Conservation (phyloP, 2,329 filamentous ascomycete genomes). For the Aspergillus sp. region DNA sequence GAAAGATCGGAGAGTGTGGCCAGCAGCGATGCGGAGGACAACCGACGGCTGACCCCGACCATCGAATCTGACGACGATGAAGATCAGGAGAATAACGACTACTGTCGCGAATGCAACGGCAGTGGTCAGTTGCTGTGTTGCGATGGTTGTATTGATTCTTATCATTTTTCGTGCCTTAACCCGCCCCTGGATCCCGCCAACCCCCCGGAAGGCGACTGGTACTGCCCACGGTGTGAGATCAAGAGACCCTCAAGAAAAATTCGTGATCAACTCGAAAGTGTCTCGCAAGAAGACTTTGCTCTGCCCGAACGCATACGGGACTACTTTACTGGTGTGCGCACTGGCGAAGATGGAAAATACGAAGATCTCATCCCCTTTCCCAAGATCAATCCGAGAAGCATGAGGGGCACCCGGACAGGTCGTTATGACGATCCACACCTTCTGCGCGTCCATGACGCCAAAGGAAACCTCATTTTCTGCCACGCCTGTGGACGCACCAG, state of each 20-base stretch:
- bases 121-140: slow-evolving; percentile 87
- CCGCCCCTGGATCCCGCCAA: slow-evolving; percentile 66
- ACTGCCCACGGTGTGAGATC: slow-evolving; percentile 63
- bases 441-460: slow-evolving; percentile 62
- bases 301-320: slow-evolving; percentile 70
- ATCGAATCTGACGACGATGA: slow-evolving; percentile 11
- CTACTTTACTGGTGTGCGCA: slow-evolving; percentile 75
- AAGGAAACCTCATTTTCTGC: slow-evolving; percentile 75
- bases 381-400: slow-evolving; percentile 19
- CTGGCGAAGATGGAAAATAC: slow-evolving; percentile 75
- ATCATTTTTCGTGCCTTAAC: slow-evolving; percentile 85
- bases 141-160: slow-evolving; percentile 85
- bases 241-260: slow-evolving; percentile 50
- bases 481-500: slow-evolving; percentile 69
- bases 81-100: slow-evolving; percentile 73
- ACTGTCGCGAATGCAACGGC: slow-evolving; percentile 80
- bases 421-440: slow-evolving; percentile 29
- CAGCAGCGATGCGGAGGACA: slow-evolving; percentile 23
- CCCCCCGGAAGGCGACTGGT: slow-evolving; percentile 74
- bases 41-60: slow-evolving; percentile 20
- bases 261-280: slow-evolving; percentile 60
- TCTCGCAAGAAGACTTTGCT: slow-evolving; percentile 69
- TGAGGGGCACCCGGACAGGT: slow-evolving; percentile 17
- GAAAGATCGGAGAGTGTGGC: slow-evolving; percentile 17
- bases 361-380: slow-evolving; percentile 58